These are phyloP conservation scores for Neurospora tetrasperma DNA, from an alignment of 495 filamentous ascomycete genomes.

Conservation along the genomic window DNA sequence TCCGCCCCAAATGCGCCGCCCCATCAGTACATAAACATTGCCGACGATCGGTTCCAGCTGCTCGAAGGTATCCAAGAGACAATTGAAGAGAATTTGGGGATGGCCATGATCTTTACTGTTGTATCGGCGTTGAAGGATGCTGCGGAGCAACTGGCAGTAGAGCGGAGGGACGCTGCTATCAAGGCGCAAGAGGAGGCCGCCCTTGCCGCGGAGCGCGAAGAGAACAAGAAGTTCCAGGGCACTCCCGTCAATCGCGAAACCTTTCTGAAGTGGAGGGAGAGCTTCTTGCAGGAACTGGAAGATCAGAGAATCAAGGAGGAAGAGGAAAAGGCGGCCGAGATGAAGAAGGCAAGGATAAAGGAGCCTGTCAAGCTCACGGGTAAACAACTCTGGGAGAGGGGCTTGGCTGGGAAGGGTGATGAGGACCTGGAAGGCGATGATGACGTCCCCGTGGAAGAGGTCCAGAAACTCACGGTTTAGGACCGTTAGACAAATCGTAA, in stretches of 20 bases:
- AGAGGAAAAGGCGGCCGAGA: constrained; percentile 63
- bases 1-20: constrained; percentile 57
- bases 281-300: constrained; percentile 70
- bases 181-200: constrained; percentile 54
- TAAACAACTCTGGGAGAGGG: constrained; percentile 74
- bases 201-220: constrained; percentile 70
- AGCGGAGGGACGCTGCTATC: constrained; percentile 51
- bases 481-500: constrained; percentile 11
- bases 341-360: constrained; percentile 61
- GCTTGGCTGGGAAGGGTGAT: constrained; percentile 61
- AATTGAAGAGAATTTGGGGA: constrained; percentile 84
- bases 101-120: constrained; percentile 96
- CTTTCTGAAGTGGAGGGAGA: constrained; percentile 71
- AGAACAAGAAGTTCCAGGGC: constrained; percentile 95
- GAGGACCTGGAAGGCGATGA: constrained; percentile 56
- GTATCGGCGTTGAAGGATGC: constrained; percentile 77
- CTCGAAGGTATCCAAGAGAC: constrained; percentile 56
- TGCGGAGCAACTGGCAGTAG: constrained; percentile 66
- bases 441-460: constrained; percentile 39
- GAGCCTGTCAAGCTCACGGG: constrained; percentile 61
- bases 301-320: constrained; percentile 51
- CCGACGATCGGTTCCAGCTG: constrained; percentile 58
- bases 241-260: constrained; percentile 73
- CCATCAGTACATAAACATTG: constrained; percentile 46
- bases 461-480: constrained; percentile 59